Evolutionary conservation across 1,284 basidiomycete species (phyloP), one percentile per base, ranked within the genome.

Genomic region (Sporisorium iseilematis-ciliati): DNA sequence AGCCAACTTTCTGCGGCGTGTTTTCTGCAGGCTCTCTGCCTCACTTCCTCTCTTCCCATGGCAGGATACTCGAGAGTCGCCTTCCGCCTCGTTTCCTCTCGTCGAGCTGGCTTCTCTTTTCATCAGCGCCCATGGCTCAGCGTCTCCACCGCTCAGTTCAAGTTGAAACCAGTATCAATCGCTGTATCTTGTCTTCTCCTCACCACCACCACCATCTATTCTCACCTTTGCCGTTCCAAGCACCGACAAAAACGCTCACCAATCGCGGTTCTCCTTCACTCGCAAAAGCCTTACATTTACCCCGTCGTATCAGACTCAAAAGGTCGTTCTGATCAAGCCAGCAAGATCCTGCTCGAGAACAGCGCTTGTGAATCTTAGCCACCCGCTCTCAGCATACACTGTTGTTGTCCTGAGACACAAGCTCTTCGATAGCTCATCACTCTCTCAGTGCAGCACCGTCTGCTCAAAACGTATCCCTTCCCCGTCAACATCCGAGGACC

Each of bases 361-460:
- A 33, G 33, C 33, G 20, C 18, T 33, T 16, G 2, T n/a, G 31
- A 10, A 11, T 10, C 21, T 31, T 35, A 21, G 12, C 3, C 26
- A n/a, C n/a, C 1, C 18, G 31, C 25, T 14, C 21, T 23, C 25
- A 33, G 35, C 50, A 52, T 38, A 25, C 20, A 52, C 50, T 14
- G 18, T 18, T 35, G 31, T 23, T 20, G 4, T 20, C 25, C 14
- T 16, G 26, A 8, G 14, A 11, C 18, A 8, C 25, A 46, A 26
- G 46, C 46, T 48, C 26, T 31, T 16, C 1, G 29, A 3, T 31
- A 29, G 25, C 16, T 26, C 14, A 21, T 40, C 25, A 40, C 10
- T 50, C n/a, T 12, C 8, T 57, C 46, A 41, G 25, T 42, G 68
- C 68, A 71, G 68, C 68, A 65, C 16, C 54, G 68, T 46, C 68